These are phyloP conservation scores for Grosmannia huntii DNA, from an alignment of 2,329 filamentous ascomycete species.

Conservation along the genomic window DNA sequence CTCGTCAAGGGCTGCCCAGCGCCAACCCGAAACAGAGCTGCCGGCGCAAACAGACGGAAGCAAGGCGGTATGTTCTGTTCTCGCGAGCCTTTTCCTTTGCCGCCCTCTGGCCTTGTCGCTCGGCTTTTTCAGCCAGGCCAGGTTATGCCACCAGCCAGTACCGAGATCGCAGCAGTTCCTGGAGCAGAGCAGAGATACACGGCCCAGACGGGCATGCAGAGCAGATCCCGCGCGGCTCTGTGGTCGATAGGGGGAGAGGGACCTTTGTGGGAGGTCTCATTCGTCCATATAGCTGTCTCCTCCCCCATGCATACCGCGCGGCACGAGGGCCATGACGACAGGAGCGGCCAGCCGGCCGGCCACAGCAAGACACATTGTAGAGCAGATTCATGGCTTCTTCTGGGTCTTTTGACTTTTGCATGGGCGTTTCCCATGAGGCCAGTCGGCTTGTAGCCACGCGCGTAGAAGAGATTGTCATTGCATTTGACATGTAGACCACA, in stretches of 20 bases:
- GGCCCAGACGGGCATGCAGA: neutral
- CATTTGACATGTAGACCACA: no score
- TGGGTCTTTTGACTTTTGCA: no score
- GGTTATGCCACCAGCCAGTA: no score
- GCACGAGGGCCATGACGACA: neutral
- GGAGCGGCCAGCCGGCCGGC: neutral
- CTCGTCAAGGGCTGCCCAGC: neutral
- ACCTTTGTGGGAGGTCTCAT: neutral
- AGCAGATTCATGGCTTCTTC: neutral
- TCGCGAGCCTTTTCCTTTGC: neutral
- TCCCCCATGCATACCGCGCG: neutral
- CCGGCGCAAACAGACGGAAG: no score
- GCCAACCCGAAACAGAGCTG: neutral
- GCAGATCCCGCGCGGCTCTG: neutral
- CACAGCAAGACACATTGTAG: neutral
- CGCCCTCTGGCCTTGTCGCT: neutral
- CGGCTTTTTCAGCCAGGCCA: neutral
- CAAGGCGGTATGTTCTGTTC: no score
- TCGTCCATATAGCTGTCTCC: neutral
- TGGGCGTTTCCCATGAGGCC: no score
- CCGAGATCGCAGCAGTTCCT: no score
- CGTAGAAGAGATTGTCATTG: no score
- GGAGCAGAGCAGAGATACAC: no score
- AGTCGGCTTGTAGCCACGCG: no score
- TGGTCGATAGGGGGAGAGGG: neutral